phyloP scores from a whole-genome alignment of 2,329 filamentous ascomycete species.

The Exophiala aquamarina region DNA sequence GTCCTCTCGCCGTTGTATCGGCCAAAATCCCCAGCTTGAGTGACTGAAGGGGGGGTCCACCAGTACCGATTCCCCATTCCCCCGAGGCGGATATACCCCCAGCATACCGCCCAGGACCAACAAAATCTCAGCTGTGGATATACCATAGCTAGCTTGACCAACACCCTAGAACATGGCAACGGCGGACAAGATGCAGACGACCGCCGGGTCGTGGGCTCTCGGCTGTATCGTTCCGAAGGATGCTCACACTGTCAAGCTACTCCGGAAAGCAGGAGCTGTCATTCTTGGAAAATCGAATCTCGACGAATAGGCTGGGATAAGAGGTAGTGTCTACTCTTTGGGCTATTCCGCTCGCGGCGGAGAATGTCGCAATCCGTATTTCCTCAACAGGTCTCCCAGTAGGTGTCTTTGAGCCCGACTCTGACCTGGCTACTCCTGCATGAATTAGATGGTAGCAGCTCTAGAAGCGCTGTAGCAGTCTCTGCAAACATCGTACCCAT shows the following conservation, averaged over 20 bases:
- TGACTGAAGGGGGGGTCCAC: too few relatives aligned
- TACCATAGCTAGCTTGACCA: constrained; percentile 7
- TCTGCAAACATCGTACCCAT: constrained; percentile 36
- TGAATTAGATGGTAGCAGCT: constrained; percentile 24
- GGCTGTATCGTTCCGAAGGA: constrained; percentile 27
- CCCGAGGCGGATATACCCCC: too few relatives aligned
- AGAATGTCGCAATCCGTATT: constrained; percentile 66
- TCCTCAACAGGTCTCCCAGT: constrained; percentile 21
- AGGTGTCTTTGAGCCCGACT: background rate
- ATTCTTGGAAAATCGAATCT: constrained; percentile 37
- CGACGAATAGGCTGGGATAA: constrained; percentile 28
- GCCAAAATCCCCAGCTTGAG: background rate
- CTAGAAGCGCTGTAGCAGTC: constrained; percentile 35
- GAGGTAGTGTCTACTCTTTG: constrained; percentile 46
- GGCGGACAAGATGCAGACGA: constrained; percentile 31
- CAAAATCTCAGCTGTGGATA: too few relatives aligned
- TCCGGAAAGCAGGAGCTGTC: constrained; percentile 32
- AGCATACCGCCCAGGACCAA: too few relatives aligned
- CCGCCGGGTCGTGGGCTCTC: constrained; percentile 29
- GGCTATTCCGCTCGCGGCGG: constrained; percentile 67
- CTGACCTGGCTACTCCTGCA: background rate
- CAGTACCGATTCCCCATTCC: background rate
- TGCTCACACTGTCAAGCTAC: constrained; percentile 29
- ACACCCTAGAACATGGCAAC: constrained; percentile 29
- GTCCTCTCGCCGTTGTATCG: background rate